These are phyloP conservation scores for Colletotrichum sp. DNA, from an alignment of 2,329 filamentous ascomycete species.

Conservation along the genomic window DNA sequence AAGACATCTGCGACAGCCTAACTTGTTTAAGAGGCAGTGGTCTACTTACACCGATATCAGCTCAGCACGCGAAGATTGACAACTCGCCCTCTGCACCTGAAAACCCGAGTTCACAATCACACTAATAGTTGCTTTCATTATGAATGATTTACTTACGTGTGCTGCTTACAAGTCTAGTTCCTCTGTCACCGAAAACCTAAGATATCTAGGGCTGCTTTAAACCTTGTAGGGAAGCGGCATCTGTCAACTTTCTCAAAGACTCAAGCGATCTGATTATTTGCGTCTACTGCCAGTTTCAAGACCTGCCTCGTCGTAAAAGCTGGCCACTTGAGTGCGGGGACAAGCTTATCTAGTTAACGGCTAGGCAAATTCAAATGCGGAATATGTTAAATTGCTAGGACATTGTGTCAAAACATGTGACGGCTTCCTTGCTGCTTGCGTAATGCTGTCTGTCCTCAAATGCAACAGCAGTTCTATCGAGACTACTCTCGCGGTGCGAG, in stretches of 20 bases:
- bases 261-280: neutral
- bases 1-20: no score
- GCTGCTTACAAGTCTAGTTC: rapidly evolving
- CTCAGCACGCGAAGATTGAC: neutral
- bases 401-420: neutral
- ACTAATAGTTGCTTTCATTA: rapidly evolving
- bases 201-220: neutral
- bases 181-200: neutral
- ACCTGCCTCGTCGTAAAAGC: neutral
- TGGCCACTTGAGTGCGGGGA: neutral
- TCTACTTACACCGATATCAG: neutral
- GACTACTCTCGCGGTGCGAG: no score
- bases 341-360: no score
- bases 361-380: neutral
- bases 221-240: no score
- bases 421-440: neutral
- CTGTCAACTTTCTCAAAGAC: neutral
- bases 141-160: neutral
- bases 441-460: rapidly evolving
- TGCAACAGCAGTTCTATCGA: neutral
- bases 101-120: neutral
- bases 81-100: neutral
- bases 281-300: neutral
- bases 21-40: neutral
- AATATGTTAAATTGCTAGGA: rapidly evolving